Percentiles rank a stretch among this genome's conserved stretches.
Evolutionary conservation across 345 rosid species (phyloP).

Genomic region (Dipteronia dyeriana): DNA sequence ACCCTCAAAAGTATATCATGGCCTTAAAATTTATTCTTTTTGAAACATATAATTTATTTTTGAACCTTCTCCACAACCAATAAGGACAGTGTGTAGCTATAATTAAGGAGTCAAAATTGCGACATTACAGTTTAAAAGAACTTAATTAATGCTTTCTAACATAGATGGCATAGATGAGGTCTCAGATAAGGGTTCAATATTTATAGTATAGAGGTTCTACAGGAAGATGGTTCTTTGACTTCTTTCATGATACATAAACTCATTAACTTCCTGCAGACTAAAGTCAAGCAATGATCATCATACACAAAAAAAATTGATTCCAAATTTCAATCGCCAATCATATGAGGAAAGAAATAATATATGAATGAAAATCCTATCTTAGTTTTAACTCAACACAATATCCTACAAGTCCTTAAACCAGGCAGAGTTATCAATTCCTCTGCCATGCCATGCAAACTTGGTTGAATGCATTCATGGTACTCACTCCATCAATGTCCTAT

Average conservation of each 20-base stretch:
- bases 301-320: not conserved
- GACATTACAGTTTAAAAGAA: not conserved
- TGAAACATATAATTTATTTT: not conserved
- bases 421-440: constrained; percentile 23
- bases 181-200: not conserved
- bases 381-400: constrained; percentile 22
- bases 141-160: not conserved
- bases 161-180: not conserved
- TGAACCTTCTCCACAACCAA: constrained; percentile 2
- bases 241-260: not conserved
- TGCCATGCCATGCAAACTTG: constrained; percentile 19
- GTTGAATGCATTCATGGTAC: constrained; percentile 28
- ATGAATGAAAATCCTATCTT: not conserved
- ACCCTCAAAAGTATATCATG: not conserved
- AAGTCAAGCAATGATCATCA: not conserved
- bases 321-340: not conserved
- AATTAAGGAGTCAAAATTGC: not conserved
- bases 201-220: not conserved
- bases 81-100: not conserved
- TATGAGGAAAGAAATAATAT: not conserved
- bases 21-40: not conserved
- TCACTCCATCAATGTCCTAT: constrained; percentile 14
- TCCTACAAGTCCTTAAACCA: constrained; percentile 21
- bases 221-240: not conserved
- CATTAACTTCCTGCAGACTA: not conserved